Evolutionary conservation across 2,329 filamentous ascomycete genomes (phyloP), one percentile per base, ranked within the genome.

Genomic region (Exophiala alcalophila): DNA sequence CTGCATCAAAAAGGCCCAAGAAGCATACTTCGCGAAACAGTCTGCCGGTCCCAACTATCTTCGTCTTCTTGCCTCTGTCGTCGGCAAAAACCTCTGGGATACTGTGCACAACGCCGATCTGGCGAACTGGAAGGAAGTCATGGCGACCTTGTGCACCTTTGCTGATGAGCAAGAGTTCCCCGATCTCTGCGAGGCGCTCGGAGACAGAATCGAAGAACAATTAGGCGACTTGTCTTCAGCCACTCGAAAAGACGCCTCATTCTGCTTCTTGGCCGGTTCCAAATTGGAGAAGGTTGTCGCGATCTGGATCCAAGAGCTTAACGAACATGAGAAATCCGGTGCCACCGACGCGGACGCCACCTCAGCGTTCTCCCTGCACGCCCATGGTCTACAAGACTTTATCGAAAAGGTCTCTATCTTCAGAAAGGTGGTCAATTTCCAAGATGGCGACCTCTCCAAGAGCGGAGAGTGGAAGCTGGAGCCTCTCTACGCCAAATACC

Each of bases 351-450:
- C 77, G 14, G 75, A 75, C 16, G 79, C 79, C 23, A 86, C 89
- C 58, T 91, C 86, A 15, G 84, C 81, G 44, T 98, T 96, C 68
- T 94, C 91, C 0, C 81, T 97, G 35, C 92, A 97, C 59, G 89
- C 91, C 41, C 81, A 82, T 49, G 84, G 85, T 32, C 71, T 98
- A 29, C 92, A 97, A 65, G 83, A 86, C 54, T 91, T 98, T 61
- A 94, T 98, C 50, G 92, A 98, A 69, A 98, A 98, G 73, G 92
- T 98, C 32, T 94, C 90, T 0, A 80, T 98, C 40, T 98, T 98
- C 81, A 84, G 92, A 40, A 80, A 92, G 55, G 90, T 96, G 29
- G 90, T 89, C 50, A 89, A 91, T 60, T 98, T 96, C 71, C 72
- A 85, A 57, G 92, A 98, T 61, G 66, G 69, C 6, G 89, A 96